Percentiles rank a stretch among this genome's conserved stretches.
Evolutionary conservation across 805 yeast genomes (phyloP).

Genomic region (Barnettozyma salicaria): DNA sequence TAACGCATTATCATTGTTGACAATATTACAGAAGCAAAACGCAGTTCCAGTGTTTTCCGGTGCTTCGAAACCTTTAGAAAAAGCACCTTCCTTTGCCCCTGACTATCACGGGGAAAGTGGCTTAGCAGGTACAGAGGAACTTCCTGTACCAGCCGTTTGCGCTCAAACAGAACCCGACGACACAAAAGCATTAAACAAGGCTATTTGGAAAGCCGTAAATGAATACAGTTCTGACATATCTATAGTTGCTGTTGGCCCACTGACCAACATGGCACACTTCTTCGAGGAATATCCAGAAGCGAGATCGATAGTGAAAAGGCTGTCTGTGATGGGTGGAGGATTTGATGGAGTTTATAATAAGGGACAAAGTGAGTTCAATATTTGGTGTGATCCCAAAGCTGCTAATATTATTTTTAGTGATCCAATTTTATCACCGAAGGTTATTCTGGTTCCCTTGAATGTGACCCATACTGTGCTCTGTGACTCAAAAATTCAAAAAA

Average conservation of each 20-base stretch:
- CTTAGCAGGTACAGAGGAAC: conserved; percentile 62
- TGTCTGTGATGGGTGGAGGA: conserved; percentile 78
- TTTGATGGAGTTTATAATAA: conserved; percentile 27
- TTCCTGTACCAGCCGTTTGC: conserved; percentile 42
- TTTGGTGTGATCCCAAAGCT: conserved; percentile 71
- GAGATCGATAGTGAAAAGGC: conserved; percentile 39
- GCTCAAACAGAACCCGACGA: conserved; percentile 32
- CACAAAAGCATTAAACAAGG: conserved; percentile 35
- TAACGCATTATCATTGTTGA: conserved; percentile 62
- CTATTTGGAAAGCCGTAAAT: conserved; percentile 34
- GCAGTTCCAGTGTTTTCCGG: conserved; percentile 65
- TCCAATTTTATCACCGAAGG: conserved; percentile 37
- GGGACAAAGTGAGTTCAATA: conserved; percentile 67
- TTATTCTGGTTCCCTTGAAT: conserved; percentile 58
- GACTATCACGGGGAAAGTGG: conserved; percentile 73
- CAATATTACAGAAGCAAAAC: conserved; percentile 43
- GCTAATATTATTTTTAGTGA: conserved; percentile 52
- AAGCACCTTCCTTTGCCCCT: conserved; percentile 47
- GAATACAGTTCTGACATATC: conserved; percentile 44
- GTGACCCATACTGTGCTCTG: conserved; percentile 64
- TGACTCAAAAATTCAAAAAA: conserved; percentile 33
- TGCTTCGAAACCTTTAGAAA: conserved; percentile 47
- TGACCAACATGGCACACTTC: conserved; percentile 64
- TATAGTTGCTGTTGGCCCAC: conserved; percentile 69
- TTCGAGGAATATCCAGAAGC: conserved; percentile 50